Evolutionary conservation across 306 rosid species (phyloP).

Genomic region (Quercus cerris): DNA sequence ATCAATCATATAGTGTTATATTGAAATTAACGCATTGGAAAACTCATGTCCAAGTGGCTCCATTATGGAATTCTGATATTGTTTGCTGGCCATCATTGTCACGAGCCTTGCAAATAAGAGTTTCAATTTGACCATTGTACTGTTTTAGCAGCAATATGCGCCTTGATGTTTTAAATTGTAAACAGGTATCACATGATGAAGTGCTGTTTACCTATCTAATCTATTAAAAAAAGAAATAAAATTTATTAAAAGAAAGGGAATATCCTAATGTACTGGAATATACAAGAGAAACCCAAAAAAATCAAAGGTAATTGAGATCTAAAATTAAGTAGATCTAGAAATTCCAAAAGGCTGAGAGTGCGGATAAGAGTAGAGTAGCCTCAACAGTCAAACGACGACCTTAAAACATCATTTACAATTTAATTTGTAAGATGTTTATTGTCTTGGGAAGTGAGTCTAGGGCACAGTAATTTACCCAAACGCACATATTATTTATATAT

Average conservation of each 20-base stretch:
- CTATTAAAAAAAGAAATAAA: background rate
- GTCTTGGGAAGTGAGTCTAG: too few species aligned
- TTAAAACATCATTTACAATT: background rate
- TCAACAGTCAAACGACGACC: background rate
- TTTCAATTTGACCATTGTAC: background rate
- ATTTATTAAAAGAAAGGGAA: background rate
- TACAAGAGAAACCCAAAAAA: background rate
- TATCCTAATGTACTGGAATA: background rate
- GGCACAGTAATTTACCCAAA: too few species aligned
- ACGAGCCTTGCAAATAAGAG: background rate
- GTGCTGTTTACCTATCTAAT: background rate
- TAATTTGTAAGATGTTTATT: background rate
- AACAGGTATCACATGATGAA: background rate
- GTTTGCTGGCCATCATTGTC: background rate
- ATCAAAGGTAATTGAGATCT: background rate
- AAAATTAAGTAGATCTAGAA: background rate
- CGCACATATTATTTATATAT: too few species aligned
- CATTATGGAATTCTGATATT: background rate
- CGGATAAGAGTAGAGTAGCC: background rate
- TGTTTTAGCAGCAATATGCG: background rate
- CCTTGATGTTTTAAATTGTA: background rate
- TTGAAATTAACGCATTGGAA: background rate
- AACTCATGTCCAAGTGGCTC: background rate
- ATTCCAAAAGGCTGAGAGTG: background rate
- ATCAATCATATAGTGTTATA: background rate